Conservation (phyloP, 805 yeast species). For the Dipodascopsis tothii region DNA sequence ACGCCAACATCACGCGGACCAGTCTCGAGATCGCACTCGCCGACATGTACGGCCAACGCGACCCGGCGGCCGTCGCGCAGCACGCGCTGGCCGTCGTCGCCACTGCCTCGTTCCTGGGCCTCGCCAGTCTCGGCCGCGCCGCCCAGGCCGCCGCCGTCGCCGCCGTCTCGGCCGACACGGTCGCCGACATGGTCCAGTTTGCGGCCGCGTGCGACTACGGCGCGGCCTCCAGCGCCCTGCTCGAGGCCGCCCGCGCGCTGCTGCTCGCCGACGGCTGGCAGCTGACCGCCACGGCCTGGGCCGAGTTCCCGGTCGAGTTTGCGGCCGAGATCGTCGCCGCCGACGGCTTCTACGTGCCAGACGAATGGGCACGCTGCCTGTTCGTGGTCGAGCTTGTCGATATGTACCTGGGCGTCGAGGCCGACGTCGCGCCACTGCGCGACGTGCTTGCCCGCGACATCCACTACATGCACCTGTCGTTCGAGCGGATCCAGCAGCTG, state of each 20-base stretch:
- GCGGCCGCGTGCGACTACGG: constrained; percentile 43
- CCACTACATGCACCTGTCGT: constrained; percentile 43
- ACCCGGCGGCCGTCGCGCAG: constrained; percentile 31
- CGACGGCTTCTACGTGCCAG: constrained; percentile 47
- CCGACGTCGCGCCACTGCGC: constrained; percentile 24
- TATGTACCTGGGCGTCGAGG: constrained; percentile 2
- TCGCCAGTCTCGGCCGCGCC: constrained; percentile 39
- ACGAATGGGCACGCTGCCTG: constrained; percentile 49
- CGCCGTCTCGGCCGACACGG: constrained; percentile 33
- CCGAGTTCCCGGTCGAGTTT: constrained; percentile 38
- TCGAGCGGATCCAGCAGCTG: constrained; percentile 41
- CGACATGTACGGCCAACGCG: constrained; percentile 41
- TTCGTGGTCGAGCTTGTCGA: constrained; percentile 31
- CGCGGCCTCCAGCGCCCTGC: constrained; percentile 38
- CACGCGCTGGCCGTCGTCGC: constrained; percentile 42
- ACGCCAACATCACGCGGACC: constrained; percentile 36
- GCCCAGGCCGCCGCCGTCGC: constrained; percentile 38
- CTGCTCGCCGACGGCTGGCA: constrained; percentile 47
- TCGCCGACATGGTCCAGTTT: constrained; percentile 36
- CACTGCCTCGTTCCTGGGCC: constrained; percentile 43
- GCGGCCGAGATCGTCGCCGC: constrained; percentile 41
- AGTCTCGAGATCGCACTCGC: constrained; percentile 46
- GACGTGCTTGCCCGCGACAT: constrained; percentile 38
- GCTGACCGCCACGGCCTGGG: constrained; percentile 41
- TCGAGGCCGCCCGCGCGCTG: constrained; percentile 42